Evolutionary conservation across 345 rosid genomes (phyloP).

Genomic region (Garcia nutans): DNA sequence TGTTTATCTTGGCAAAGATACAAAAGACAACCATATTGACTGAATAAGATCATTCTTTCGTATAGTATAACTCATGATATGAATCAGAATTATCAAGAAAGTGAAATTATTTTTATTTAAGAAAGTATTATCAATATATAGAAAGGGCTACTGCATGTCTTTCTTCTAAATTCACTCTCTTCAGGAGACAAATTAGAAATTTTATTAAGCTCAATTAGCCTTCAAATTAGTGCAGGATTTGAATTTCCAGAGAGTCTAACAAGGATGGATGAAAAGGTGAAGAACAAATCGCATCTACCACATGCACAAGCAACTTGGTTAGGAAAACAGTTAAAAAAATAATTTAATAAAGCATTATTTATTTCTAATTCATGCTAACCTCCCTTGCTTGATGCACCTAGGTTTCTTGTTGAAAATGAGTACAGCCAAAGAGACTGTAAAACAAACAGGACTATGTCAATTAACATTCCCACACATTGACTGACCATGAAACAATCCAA

Average conservation of each 20-base stretch:
- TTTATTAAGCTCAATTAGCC: neutral
- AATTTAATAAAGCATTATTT: neutral
- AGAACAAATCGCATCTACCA: neutral
- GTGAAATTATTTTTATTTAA: neutral
- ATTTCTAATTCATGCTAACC: neutral
- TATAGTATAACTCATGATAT: neutral
- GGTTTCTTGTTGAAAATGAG: neutral
- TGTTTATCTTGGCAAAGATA: neutral
- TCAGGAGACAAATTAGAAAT: neutral
- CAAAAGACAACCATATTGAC: neutral
- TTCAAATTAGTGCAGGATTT: neutral
- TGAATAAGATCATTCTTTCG: neutral
- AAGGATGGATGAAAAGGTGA: neutral
- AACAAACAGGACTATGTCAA: neutral
- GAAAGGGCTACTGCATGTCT: neutral
- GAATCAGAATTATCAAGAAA: neutral
- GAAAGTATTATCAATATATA: neutral
- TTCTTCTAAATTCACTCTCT: neutral
- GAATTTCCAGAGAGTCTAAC: neutral
- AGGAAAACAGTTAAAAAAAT: neutral
- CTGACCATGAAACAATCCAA: conserved; percentile 1
- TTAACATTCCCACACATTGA: neutral
- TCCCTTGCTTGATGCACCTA: neutral
- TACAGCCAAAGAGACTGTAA: neutral
- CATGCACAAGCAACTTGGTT: neutral